Conservation (phyloP, 352 stramenopile species). For the Hyaloperonospora brassicae region DNA sequence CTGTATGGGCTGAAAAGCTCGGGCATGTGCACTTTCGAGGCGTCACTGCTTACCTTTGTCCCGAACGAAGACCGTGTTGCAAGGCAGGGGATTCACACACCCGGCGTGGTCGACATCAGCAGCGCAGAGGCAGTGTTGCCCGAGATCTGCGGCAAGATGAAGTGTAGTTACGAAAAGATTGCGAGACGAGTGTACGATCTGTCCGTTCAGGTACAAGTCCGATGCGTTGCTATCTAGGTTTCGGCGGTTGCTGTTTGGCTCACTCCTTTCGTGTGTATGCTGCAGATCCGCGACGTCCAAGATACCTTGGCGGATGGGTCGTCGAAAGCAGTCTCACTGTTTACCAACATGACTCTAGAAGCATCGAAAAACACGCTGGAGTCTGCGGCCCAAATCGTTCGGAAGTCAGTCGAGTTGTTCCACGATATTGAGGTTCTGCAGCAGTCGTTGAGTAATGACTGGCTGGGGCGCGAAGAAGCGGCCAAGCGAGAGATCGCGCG, state of each 20-base stretch:
- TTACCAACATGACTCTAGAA: slow-evolving; percentile 46
- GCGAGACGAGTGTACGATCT: slow-evolving; percentile 39
- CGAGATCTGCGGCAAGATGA: slow-evolving; percentile 63
- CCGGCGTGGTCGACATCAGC: slow-evolving; percentile 60
- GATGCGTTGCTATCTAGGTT: neutral
- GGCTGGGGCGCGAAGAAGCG: slow-evolving; percentile 22
- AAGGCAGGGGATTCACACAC: slow-evolving; percentile 49
- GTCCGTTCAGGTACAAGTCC: slow-evolving; percentile 35
- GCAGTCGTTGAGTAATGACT: slow-evolving; percentile 17
- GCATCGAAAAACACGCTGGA: slow-evolving; percentile 48
- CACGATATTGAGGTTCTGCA: slow-evolving; percentile 41
- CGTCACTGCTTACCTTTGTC: slow-evolving; percentile 43
- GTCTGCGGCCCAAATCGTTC: slow-evolving; percentile 44
- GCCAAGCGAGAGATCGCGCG: slow-evolving; percentile 20
- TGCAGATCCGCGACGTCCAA: slow-evolving; percentile 27
- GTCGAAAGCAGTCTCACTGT: slow-evolving; percentile 20
- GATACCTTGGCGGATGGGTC: slow-evolving; percentile 16
- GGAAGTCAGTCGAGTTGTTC: slow-evolving; percentile 51
- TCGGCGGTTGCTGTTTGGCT: neutral
- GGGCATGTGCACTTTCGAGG: slow-evolving; percentile 48
- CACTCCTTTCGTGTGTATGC: slow-evolving; percentile 2
- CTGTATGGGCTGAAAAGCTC: slow-evolving; percentile 50
- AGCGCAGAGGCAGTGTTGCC: slow-evolving; percentile 43
- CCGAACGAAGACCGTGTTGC: slow-evolving; percentile 32
- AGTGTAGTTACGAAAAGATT: slow-evolving; percentile 53